A percentile compares a stretch with the other conserved stretches of the same genome.
These are phyloP conservation scores for Stropharia rugosoannulata DNA, from an alignment of 768 basidiomycete species.

Conservation along the genomic window DNA sequence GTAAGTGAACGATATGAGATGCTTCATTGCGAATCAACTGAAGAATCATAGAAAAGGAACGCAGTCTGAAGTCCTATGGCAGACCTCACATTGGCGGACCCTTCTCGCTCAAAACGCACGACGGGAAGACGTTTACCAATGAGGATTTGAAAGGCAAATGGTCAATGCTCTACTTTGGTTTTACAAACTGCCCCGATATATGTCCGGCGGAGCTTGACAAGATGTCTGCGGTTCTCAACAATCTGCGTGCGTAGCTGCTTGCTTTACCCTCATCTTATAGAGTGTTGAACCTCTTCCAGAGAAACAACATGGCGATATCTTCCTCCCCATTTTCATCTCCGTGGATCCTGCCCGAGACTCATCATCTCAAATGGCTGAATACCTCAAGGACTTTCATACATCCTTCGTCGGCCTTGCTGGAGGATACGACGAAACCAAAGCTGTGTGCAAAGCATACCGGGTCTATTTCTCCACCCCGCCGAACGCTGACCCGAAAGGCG, in stretches of 20 bases:
- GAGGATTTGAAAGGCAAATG: slow-evolving; percentile 85
- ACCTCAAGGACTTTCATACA: slow-evolving; percentile 87
- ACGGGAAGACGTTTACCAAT: slow-evolving; percentile 75
- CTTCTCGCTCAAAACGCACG: slow-evolving; percentile 71
- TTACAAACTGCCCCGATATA: slow-evolving; percentile 99
- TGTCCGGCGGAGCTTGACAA: slow-evolving; percentile 99
- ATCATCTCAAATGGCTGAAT: slow-evolving; percentile 55
- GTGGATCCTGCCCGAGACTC: slow-evolving; percentile 95
- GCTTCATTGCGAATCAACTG: neutral
- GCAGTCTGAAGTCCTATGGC: slow-evolving; percentile 71
- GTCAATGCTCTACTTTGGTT: slow-evolving; percentile 96
- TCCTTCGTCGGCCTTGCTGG: slow-evolving; percentile 88
- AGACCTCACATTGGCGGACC: slow-evolving; percentile 90
- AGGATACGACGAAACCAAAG: slow-evolving; percentile 77
- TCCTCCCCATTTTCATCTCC: slow-evolving; percentile 92
- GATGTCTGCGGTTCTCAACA: slow-evolving; percentile 73
- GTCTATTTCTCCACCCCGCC: slow-evolving; percentile 98
- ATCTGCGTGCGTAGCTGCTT: slow-evolving; percentile 56
- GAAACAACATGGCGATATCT: slow-evolving; percentile 63
- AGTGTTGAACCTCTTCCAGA: slow-evolving; percentile 41
- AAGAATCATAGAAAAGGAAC: slow-evolving; percentile 62
- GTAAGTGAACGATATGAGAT: slow-evolving; percentile 39
- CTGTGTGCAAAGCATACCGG: slow-evolving; percentile 91
- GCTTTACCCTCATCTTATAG: neutral
- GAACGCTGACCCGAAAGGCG: slow-evolving; percentile 80